These are phyloP conservation scores for Panicum virgatum DNA, from an alignment of 202 grass and related monocot genomes.

Conservation along the genomic window DNA sequence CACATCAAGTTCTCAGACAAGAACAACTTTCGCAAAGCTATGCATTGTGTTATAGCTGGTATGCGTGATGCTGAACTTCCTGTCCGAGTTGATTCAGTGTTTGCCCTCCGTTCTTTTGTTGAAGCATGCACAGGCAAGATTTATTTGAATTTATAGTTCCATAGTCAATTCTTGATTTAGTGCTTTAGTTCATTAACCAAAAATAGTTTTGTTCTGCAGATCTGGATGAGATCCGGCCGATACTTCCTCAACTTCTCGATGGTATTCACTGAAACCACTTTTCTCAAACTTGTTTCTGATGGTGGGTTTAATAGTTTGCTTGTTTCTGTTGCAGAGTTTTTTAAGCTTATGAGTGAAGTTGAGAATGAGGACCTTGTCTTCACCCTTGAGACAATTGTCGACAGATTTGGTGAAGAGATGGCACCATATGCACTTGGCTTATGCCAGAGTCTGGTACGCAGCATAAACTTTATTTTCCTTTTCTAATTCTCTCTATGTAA, in stretches of 20 bases:
- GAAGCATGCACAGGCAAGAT: slow-evolving; percentile 85
- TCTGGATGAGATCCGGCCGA: slow-evolving; percentile 84
- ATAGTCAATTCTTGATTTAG: slow-evolving; percentile 10
- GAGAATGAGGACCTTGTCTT: slow-evolving; percentile 94
- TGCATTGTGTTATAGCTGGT: slow-evolving; percentile 84
- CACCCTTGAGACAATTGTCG: slow-evolving; percentile 86
- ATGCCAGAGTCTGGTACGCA: slow-evolving; percentile 79
- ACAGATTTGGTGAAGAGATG: slow-evolving; percentile 98
- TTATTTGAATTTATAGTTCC: slow-evolving; percentile 27
- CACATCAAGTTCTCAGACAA: slow-evolving; percentile 79
- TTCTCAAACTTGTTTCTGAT: slow-evolving; percentile 3
- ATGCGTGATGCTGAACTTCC: slow-evolving; percentile 88
- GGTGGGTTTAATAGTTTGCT: slow-evolving; percentile 27
- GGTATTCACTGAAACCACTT: slow-evolving; percentile 48
- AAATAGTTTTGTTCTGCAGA: slow-evolving; percentile 48
- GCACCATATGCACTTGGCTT: slow-evolving; percentile 88
- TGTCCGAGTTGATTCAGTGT: slow-evolving; percentile 93
- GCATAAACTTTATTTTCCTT: not conserved
- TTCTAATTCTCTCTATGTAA: not conserved
- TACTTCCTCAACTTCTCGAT: slow-evolving; percentile 95
- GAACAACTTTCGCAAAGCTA: slow-evolving; percentile 74
- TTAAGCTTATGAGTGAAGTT: slow-evolving; percentile 91
- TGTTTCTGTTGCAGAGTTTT: slow-evolving; percentile 70
- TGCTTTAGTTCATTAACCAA: slow-evolving; percentile 4
- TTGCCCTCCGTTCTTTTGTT: slow-evolving; percentile 94